Conservation (phyloP, 2,329 filamentous ascomycete genomes). For the Furcasterigmium sp. region DNA sequence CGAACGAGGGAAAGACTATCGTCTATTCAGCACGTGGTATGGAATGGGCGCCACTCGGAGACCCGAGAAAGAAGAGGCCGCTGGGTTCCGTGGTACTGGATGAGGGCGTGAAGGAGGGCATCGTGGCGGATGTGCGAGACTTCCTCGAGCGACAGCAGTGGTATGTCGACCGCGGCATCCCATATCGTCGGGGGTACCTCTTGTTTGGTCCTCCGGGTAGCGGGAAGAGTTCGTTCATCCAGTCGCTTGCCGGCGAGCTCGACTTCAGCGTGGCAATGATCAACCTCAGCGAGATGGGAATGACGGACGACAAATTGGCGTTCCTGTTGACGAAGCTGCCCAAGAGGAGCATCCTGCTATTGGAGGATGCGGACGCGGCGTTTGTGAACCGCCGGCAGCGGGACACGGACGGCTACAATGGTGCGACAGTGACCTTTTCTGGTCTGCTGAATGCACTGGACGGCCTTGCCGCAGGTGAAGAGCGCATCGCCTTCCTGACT, state of each 20-base stretch:
- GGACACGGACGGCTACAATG: constrained; percentile 77
- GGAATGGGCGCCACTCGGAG: constrained; percentile 80
- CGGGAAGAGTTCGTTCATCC: constrained; percentile 94
- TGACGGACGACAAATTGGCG: constrained; percentile 85
- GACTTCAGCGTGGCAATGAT: constrained; percentile 91
- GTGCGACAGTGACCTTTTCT: constrained; percentile 89
- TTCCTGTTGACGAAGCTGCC: constrained; percentile 83
- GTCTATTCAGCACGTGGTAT: constrained; percentile 84
- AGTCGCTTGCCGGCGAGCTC: constrained; percentile 85
- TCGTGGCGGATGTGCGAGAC: constrained; percentile 76
- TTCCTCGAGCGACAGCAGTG: constrained; percentile 76
- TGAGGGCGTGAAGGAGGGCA: constrained; percentile 72
- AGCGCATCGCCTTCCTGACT: constrained; percentile 88
- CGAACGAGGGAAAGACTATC: constrained; percentile 85
- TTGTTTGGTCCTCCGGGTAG: constrained; percentile 86
- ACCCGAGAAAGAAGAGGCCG: constrained; percentile 80
- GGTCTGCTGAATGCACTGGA: constrained; percentile 82
- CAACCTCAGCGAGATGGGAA: constrained; percentile 81
- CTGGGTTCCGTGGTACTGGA: constrained; percentile 84
- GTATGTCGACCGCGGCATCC: constrained; percentile 93
- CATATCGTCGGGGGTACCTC: constrained; percentile 84
- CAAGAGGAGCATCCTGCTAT: constrained; percentile 71
- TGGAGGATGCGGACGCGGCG: constrained; percentile 90
- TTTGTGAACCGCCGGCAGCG: constrained; percentile 76
- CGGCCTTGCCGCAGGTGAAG: constrained; percentile 90